phyloP scores from a whole-genome alignment of 73 alveolate species.

The Vitrella brassicaformis region DNA sequence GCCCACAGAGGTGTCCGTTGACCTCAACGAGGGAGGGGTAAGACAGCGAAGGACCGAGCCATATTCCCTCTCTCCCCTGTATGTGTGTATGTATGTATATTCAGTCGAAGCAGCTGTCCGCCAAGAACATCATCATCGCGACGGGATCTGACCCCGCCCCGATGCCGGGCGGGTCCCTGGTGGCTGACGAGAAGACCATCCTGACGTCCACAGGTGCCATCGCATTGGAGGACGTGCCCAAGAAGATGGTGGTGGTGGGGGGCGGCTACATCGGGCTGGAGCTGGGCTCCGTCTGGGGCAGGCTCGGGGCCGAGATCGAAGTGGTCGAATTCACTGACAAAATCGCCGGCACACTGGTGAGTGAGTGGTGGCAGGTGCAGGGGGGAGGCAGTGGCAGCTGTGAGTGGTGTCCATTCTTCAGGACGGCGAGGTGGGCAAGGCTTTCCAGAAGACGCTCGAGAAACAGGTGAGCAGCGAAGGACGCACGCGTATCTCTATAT shows the following conservation, averaged over 20 bases:
- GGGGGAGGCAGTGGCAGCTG: background rate
- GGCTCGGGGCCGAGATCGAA: constrained; percentile 73
- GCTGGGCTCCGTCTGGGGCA: constrained; percentile 65
- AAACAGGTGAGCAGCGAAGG: too few species aligned
- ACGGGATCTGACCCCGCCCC: constrained; percentile 84
- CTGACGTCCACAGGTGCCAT: constrained; percentile 59
- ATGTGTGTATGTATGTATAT: background rate
- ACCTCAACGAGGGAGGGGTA: constrained; percentile 31
- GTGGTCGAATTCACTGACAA: constrained; percentile 69
- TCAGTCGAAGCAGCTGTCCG: constrained; percentile 14
- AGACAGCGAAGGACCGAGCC: background rate
- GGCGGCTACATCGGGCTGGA: constrained; percentile 89
- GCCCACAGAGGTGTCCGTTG: constrained; percentile 28
- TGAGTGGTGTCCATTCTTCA: background rate
- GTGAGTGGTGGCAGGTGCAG: background rate
- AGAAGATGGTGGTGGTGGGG: constrained; percentile 69
- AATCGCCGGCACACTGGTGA: constrained; percentile 47
- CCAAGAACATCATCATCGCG: constrained; percentile 73
- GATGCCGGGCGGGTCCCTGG: constrained; percentile 56
- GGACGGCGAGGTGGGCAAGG: constrained; percentile 57
- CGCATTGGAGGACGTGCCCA: constrained; percentile 54
- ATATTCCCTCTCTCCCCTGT: background rate
- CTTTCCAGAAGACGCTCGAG: constrained; percentile 53
- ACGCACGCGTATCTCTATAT: too few species aligned
- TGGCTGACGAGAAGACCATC: constrained; percentile 22